phyloP scores from a whole-genome alignment of 1,139 yeast species.

The Candida dubliniensis region DNA sequence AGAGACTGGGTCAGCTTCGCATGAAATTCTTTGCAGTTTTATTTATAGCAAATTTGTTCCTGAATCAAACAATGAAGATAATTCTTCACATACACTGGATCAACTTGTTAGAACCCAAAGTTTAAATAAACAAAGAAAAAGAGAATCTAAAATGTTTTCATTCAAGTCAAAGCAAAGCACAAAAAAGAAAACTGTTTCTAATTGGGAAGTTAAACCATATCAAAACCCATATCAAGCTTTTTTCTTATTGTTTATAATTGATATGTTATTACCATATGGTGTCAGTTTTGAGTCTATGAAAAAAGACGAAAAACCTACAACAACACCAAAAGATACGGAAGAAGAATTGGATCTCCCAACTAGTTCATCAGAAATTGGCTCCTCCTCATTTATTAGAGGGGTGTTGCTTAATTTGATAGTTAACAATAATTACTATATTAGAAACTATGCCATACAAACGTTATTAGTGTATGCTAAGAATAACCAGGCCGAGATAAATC shows the following conservation, averaged over 20 bases:
- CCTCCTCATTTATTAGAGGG: conserved; percentile 29
- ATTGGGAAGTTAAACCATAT: conserved; percentile 27
- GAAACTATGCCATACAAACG: conserved; percentile 38
- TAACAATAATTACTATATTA: conserved; percentile 35
- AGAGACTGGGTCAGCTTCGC: conserved; percentile 42
- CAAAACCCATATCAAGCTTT: conserved; percentile 38
- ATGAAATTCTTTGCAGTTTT: conserved; percentile 38
- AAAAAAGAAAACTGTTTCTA: conserved; percentile 21
- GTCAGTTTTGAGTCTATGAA: conserved; percentile 30
- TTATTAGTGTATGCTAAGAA: conserved; percentile 31
- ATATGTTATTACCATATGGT: conserved; percentile 39
- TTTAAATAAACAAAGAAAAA: conserved; percentile 15
- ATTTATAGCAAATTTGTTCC: conserved; percentile 30
- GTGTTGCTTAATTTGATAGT: conserved; percentile 34
- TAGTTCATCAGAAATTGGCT: conserved; percentile 18
- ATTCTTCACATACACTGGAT: not conserved
- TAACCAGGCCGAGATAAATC: conserved; percentile 40
- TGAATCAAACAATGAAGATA: conserved; percentile 1
- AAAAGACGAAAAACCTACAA: conserved; percentile 6
- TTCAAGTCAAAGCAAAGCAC: conserved; percentile 27
- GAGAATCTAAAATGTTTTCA: conserved; percentile 30
- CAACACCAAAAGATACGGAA: conserved; percentile 10
- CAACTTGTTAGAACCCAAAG: conserved; percentile 1
- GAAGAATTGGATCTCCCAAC: conserved; percentile 17
- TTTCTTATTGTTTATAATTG: conserved; percentile 32